These are phyloP conservation scores for Torrubiella hemipterigena DNA, from an alignment of 2,329 filamentous ascomycete genomes.

Conservation along the genomic window DNA sequence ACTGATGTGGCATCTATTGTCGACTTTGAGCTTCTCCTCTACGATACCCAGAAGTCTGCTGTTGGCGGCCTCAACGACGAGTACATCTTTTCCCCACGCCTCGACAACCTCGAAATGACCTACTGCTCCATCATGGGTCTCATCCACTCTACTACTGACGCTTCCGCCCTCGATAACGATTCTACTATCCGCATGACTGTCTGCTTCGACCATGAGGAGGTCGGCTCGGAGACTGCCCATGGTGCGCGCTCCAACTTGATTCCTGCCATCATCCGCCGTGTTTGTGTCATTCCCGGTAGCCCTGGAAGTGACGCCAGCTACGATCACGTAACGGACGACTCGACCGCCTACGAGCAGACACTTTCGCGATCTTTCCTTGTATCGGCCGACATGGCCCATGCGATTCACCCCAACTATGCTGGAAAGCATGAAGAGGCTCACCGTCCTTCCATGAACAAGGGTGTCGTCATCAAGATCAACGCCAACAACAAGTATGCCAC, in stretches of 20 bases:
- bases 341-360: constrained; percentile 87
- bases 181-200: constrained; percentile 79
- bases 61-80: constrained; percentile 87
- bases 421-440: constrained; percentile 87
- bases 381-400: constrained; percentile 96
- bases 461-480: constrained; percentile 95
- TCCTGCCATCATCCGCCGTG: constrained; percentile 72
- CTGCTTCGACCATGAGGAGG: constrained; percentile 96
- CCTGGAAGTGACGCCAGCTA: constrained; percentile 52
- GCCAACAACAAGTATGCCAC: constrained; percentile 96
- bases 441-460: constrained; percentile 90
- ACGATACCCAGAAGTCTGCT: constrained; percentile 84
- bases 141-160: constrained; percentile 60
- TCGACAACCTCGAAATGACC: constrained; percentile 95
- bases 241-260: constrained; percentile 89
- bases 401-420: constrained; percentile 88
- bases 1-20: constrained; percentile 60
- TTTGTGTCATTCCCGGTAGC: constrained; percentile 64
- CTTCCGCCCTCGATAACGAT: constrained; percentile 60
- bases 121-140: constrained; percentile 83
- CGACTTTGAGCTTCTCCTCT: constrained; percentile 95
- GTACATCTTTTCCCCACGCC: constrained; percentile 87
- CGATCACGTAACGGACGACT: constrained; percentile 50
- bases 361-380: constrained; percentile 84
- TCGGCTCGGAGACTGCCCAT: constrained; percentile 84